Base-by-base conservation (phyloP, 2,329 filamentous ascomycete genomes). In the Scedosporium apiospermum region DNA sequence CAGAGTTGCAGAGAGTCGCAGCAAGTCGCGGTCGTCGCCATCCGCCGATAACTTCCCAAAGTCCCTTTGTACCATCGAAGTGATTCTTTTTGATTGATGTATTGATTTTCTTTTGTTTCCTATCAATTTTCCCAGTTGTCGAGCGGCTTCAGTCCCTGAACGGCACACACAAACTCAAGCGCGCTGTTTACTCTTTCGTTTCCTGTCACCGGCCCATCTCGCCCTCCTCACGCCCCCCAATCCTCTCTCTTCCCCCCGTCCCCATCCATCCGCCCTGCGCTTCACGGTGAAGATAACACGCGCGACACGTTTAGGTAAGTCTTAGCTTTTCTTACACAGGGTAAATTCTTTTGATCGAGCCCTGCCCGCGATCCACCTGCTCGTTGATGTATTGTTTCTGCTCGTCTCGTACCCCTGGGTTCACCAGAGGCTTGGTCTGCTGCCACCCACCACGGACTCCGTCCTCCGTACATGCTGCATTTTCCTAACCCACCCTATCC, bases 281-380 rank as follows among this genome's bases (percentile, higher is more conserved):
- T 61, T 34, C 60, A 14, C 60, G 38, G 26, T 51, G 46, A 61
- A 42, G 51, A 61, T 55, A 61, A 51, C 49, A 38, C 60, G 60
- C 60, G 60, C 60, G 60, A 61, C 60, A 61, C 49, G 49, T 41
- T 61, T 61, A 55, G 41, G 60, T 61, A 49, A 61, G 34, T 21
- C 7, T 55, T 61, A 34, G 18, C 30, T 21, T 26, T 59, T 44
- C 26, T 26, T 55, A 18, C 27, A 26, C 27, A 55, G 57, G 26
- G 60, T 42, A 18, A 34, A 49, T 34, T 55, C 18, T 12, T 57
- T 53, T 26, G n/a, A 21, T 53, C 21, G 49, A 53, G 49, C 21
- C 49, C 23, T 26, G 49, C 21, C 49, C 49, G 27, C 49, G 49
- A 53, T 53, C n/a, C 4, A 21, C 49, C 4, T 26, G 49, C 21